Percentiles rank a stretch among this genome's conserved stretches.
Conservation (phyloP, 2,329 filamentous ascomycete genomes). For the Magnaporthiopsis incrustans region DNA sequence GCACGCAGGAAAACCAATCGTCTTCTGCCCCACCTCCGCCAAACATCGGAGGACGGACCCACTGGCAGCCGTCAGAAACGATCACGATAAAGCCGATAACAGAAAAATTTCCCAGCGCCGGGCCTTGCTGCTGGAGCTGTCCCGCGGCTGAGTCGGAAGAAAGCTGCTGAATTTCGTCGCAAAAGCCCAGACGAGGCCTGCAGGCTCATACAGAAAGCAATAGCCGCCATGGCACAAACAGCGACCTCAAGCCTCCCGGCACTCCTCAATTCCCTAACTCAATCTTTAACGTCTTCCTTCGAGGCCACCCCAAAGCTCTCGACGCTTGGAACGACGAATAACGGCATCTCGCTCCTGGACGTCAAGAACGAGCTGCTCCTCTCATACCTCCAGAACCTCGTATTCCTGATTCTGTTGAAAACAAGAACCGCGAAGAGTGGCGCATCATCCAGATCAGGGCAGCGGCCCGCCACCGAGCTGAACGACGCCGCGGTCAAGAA, state of each 20-base stretch:
- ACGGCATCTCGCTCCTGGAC: slow-evolving; percentile 91
- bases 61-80: background rate
- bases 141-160: background rate
- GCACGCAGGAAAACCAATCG: background rate
- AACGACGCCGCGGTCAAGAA: slow-evolving; percentile 70
- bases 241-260: slow-evolving; percentile 28
- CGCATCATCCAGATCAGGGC: slow-evolving; percentile 19
- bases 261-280: slow-evolving; percentile 47
- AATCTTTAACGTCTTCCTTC: slow-evolving; percentile 54
- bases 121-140: no score
- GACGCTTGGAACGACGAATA: slow-evolving; percentile 62
- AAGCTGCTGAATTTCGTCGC: background rate
- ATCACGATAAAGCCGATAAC: background rate
- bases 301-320: slow-evolving; percentile 57
- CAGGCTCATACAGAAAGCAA: background rate
- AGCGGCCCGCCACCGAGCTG: slow-evolving; percentile 30
- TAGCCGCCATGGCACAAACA: slow-evolving; percentile 15
- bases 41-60: background rate
- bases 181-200: background rate
- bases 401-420: slow-evolving; percentile 78
- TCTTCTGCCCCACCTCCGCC: no score
- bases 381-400: slow-evolving; percentile 89
- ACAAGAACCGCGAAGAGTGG: slow-evolving; percentile 47
- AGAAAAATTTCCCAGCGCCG: background rate
- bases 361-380: slow-evolving; percentile 96